Conservation (phyloP, 306 rosid genomes). For the Trifolium subterraneum region DNA sequence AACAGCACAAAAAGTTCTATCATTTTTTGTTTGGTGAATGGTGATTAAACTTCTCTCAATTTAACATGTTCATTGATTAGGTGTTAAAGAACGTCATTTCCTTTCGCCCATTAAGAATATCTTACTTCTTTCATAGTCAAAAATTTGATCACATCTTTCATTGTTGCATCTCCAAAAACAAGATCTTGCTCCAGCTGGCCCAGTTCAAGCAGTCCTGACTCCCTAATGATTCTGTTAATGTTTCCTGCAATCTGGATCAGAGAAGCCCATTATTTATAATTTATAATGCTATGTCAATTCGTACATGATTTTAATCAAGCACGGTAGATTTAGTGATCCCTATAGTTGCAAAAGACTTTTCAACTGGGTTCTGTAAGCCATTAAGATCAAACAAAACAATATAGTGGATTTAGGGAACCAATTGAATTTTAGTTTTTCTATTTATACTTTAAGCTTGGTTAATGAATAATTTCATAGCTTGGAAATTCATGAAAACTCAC, state of each 20-base stretch:
- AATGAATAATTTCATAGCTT: too few species aligned
- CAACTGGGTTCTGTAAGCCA: background rate
- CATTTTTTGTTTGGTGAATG: background rate
- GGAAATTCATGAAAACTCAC: too few species aligned
- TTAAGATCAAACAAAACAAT: conserved; percentile 21
- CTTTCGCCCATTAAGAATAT: conserved; percentile 26
- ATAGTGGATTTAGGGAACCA: conserved; percentile 3
- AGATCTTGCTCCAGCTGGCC: conserved; percentile 97
- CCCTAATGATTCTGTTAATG: conserved; percentile 67
- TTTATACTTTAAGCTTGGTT: too few species aligned
- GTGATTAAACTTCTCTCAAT: conserved; percentile 22
- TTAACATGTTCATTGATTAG: conserved; percentile 27
- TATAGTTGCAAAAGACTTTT: background rate
- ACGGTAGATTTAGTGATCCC: background rate
- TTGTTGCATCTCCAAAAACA: conserved; percentile 95
- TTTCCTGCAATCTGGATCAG: conserved; percentile 85
- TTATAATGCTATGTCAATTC: conserved; percentile 24
- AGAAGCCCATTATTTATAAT: conserved; percentile 37
- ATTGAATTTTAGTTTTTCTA: background rate
- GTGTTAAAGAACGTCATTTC: background rate
- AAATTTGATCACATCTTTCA: conserved; percentile 88
- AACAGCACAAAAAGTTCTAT: conserved; percentile 26
- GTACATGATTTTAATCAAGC: conserved; percentile 32
- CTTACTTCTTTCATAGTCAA: conserved; percentile 73
- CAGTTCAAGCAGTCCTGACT: conserved; percentile 80